phyloP scores from a whole-genome alignment of 2,329 filamentous ascomycete genomes.

The Fusarium concolor region DNA sequence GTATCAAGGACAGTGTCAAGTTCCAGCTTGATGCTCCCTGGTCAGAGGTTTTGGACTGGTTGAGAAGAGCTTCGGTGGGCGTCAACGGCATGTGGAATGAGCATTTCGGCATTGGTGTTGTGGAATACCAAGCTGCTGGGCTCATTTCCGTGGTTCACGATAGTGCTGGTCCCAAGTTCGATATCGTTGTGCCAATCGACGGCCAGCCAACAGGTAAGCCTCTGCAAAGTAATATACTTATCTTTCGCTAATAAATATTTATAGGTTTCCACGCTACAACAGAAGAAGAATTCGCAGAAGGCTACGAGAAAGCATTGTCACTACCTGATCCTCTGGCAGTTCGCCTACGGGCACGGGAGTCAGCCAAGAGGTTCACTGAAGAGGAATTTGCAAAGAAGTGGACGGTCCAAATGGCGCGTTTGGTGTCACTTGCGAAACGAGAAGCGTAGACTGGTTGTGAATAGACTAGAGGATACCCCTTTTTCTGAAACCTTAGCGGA shows the following conservation, averaged over 20 bases:
- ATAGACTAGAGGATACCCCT: constrained; percentile 55
- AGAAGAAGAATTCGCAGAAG: constrained; percentile 80
- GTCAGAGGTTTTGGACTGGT: constrained; percentile 84
- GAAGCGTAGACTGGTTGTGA: constrained; percentile 27
- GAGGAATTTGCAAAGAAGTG: constrained; percentile 85
- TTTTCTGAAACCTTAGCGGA: constrained; percentile 32
- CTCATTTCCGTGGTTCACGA: constrained; percentile 93
- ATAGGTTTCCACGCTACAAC: constrained; percentile 87
- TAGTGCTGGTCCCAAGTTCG: constrained; percentile 90
- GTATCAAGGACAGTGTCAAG: constrained; percentile 83
- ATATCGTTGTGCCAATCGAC: constrained; percentile 88
- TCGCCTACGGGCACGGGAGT: constrained; percentile 79
- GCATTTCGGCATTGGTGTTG: constrained; percentile 97
- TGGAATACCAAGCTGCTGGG: constrained; percentile 97
- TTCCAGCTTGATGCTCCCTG: constrained; percentile 93
- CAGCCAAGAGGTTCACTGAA: constrained; percentile 87
- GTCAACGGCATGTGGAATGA: constrained; percentile 99
- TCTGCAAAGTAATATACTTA: neutral
- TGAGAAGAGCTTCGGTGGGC: constrained; percentile 81
- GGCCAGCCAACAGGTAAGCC: constrained; percentile 79
- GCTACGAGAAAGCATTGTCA: constrained; percentile 80
- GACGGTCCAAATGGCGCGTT: constrained; percentile 77
- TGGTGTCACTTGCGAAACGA: constrained; percentile 65
- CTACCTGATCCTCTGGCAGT: constrained; percentile 80
- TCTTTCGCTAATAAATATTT: neutral